phyloP scores from a whole-genome alignment of 805 yeast genomes.

The Wickerhamomyces sydowiorum region DNA sequence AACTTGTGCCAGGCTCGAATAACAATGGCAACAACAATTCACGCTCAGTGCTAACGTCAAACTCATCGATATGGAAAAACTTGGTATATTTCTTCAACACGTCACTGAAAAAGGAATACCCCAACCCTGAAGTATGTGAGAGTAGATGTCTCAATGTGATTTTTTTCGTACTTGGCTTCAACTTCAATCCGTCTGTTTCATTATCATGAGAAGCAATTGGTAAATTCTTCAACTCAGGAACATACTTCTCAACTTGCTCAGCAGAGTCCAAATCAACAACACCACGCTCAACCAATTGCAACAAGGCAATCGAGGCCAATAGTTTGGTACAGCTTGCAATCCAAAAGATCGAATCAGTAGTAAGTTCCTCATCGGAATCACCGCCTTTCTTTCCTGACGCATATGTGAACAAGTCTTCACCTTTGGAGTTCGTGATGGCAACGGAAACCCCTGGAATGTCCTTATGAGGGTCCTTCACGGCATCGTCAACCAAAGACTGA shows the following conservation, averaged over 20 bases:
- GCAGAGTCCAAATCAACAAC: slow-evolving; percentile 23
- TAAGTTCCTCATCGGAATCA: slow-evolving; percentile 5
- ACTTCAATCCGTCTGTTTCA: slow-evolving; percentile 18
- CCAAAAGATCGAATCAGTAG: slow-evolving; percentile 24
- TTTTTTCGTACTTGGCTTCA: slow-evolving; percentile 21
- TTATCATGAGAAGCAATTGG: slow-evolving; percentile 20
- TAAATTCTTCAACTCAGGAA: slow-evolving; percentile 25
- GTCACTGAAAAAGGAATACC: slow-evolving; percentile 26
- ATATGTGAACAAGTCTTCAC: slow-evolving; percentile 16
- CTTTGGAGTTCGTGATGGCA: slow-evolving; percentile 11
- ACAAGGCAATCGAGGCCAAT: slow-evolving; percentile 23
- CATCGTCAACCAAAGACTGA: neutral
- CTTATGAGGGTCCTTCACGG: slow-evolving; percentile 1
- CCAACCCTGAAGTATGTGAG: slow-evolving; percentile 35
- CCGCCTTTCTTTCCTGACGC: slow-evolving; percentile 17
- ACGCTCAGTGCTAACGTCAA: slow-evolving; percentile 7
- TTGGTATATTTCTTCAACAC: slow-evolving; percentile 18
- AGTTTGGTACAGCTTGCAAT: slow-evolving; percentile 29
- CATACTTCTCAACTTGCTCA: slow-evolving; percentile 23
- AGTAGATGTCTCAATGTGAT: slow-evolving; percentile 30
- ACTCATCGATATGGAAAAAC: slow-evolving; percentile 11
- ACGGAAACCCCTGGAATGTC: slow-evolving; percentile 12
- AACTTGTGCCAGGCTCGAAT: slow-evolving; percentile 32
- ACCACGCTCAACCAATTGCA: slow-evolving; percentile 30
- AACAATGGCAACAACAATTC: slow-evolving; percentile 21